Evolutionary conservation across 1,284 basidiomycete species (phyloP).

Genomic region (Cystobasidium slooffiae): DNA sequence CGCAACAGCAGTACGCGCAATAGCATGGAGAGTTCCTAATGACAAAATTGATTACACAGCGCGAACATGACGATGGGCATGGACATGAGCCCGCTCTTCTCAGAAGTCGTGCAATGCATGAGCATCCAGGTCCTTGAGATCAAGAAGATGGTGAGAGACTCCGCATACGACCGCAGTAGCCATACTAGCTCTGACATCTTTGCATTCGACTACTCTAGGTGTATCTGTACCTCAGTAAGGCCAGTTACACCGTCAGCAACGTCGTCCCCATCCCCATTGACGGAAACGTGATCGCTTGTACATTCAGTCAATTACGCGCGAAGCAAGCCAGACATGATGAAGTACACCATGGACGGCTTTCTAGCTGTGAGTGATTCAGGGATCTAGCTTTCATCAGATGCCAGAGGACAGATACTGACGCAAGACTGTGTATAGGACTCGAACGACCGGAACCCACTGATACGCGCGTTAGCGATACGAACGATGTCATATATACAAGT

Average conservation of each 20-base stretch:
- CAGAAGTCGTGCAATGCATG: constrained; percentile 85
- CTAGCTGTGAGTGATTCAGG: constrained; percentile 74
- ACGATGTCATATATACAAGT: constrained; percentile 96
- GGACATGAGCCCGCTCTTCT: constrained; percentile 84
- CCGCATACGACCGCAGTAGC: background rate
- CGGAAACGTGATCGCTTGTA: background rate
- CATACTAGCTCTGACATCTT: background rate
- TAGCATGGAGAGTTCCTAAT: background rate
- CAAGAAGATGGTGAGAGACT: constrained; percentile 81
- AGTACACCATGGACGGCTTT: constrained; percentile 84
- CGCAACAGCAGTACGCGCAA: background rate
- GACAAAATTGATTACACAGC: background rate
- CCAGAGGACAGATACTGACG: constrained; percentile 94
- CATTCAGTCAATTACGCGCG: constrained; percentile 76
- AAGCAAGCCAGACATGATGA: constrained; percentile 83
- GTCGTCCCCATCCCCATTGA: background rate
- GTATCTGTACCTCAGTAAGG: constrained; percentile 74
- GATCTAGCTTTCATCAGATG: constrained; percentile 87
- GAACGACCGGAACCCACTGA: constrained; percentile 86
- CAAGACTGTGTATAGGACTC: constrained; percentile 70
- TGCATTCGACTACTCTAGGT: constrained; percentile 54
- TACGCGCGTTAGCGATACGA: constrained; percentile 87
- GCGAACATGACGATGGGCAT: constrained; percentile 88
- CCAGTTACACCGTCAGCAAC: background rate
- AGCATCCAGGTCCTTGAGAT: constrained; percentile 90